Evolutionary conservation across 108 stramenopile genomes (phyloP).

Genomic region (Epipyxis sp.): DNA sequence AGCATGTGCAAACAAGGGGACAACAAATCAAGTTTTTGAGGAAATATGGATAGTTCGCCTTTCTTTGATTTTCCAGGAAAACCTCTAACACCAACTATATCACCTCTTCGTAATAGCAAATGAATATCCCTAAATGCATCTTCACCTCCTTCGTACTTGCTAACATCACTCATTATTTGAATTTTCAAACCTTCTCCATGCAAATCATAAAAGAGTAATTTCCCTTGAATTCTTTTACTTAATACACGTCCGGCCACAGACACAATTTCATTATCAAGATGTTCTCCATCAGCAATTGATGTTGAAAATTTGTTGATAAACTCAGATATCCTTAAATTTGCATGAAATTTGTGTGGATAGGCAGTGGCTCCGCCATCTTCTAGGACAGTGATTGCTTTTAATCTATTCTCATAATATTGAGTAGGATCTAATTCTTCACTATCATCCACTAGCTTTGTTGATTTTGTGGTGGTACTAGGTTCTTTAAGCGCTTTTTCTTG

Average conservation of each 20-base stretch:
- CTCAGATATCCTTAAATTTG: conserved; percentile 79
- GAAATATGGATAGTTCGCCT: conserved; percentile 94
- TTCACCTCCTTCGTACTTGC: conserved; percentile 71
- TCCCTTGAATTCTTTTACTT: conserved; percentile 87
- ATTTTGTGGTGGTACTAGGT: conserved; percentile 53
- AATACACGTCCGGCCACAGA: conserved; percentile 88
- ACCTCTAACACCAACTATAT: conserved; percentile 91
- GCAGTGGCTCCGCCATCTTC: conserved; percentile 77
- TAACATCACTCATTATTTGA: conserved; percentile 84
- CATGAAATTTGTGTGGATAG: conserved; percentile 99
- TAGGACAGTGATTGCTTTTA: conserved; percentile 66
- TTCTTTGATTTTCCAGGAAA: conserved; percentile 86
- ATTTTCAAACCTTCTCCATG: conserved; percentile 88
- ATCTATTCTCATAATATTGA: conserved; percentile 87
- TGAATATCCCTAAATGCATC: conserved; percentile 82
- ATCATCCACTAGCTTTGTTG: conserved; percentile 47
- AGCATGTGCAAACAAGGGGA: conserved; percentile 98
- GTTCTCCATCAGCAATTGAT: conserved; percentile 67
- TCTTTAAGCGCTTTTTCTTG: conserved; percentile 49
- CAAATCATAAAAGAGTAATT: conserved; percentile 93
- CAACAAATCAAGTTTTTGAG: conserved; percentile 70
- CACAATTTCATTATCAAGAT: conserved; percentile 65
- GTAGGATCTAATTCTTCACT: conserved; percentile 86
- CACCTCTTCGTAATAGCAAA: conserved; percentile 76
- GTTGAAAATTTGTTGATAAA: conserved; percentile 69